These are phyloP conservation scores for Emericellopsis cladophorae DNA, from an alignment of 2,329 filamentous ascomycete genomes.

Conservation along the genomic window DNA sequence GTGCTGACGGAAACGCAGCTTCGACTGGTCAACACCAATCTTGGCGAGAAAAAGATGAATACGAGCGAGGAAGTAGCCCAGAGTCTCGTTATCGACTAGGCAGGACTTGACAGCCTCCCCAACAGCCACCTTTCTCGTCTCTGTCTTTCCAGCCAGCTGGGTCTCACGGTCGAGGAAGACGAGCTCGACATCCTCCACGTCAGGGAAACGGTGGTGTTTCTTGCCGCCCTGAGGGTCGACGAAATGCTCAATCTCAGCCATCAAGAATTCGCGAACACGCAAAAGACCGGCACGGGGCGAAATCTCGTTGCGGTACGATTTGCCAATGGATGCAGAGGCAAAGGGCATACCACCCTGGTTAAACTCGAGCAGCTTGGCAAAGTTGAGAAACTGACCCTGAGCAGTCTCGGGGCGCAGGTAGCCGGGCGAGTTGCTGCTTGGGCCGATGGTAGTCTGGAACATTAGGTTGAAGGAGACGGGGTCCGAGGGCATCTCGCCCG, in stretches of 20 bases:
- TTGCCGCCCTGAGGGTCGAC: constrained; percentile 92
- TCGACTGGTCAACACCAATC: constrained; percentile 75
- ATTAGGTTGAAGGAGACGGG: constrained; percentile 96
- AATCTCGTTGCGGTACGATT: constrained; percentile 97
- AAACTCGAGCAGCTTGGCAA: constrained; percentile 90
- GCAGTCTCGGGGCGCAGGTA: constrained; percentile 91
- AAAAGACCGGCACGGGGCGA: constrained; percentile 84
- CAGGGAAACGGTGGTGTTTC: constrained; percentile 79
- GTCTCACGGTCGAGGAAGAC: constrained; percentile 73
- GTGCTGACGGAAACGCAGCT: constrained; percentile 94
- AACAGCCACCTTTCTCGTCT: constrained; percentile 60
- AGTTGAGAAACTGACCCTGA: constrained; percentile 96
- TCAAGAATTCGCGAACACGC: constrained; percentile 91
- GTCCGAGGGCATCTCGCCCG: constrained; percentile 60
- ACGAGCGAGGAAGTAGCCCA: constrained; percentile 92
- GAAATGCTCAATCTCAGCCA: constrained; percentile 98
- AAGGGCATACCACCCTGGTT: constrained; percentile 95
- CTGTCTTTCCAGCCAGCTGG: constrained; percentile 77
- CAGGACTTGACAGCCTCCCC: constrained; percentile 74
- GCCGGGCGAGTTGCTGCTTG: constrained; percentile 73
- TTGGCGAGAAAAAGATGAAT: constrained; percentile 84
- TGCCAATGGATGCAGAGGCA: constrained; percentile 91
- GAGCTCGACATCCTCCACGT: constrained; percentile 75
- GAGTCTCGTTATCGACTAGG: constrained; percentile 90
- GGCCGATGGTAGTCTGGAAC: constrained; percentile 93